Evolutionary conservation across 2,329 filamentous ascomycete species (phyloP).

Genomic region (Xylaria polymorpha): DNA sequence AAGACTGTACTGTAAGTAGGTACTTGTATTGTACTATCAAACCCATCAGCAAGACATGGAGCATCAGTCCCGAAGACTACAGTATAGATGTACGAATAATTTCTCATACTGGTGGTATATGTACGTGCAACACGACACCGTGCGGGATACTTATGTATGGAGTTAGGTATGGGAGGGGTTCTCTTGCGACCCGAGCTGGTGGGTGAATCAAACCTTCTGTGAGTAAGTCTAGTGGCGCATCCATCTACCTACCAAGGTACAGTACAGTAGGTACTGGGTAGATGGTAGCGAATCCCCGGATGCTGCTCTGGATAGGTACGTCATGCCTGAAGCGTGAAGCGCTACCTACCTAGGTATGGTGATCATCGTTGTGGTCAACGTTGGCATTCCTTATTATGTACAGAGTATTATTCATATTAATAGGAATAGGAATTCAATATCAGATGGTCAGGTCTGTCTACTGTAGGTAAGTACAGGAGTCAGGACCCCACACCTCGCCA

Average conservation of each 20-base stretch:
- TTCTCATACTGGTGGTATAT: background rate
- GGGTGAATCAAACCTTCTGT: slow-evolving; percentile 5
- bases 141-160: too few species aligned
- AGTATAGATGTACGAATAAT: slow-evolving; percentile 8
- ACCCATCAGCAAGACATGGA: slow-evolving; percentile 2
- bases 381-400: background rate
- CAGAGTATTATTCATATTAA: background rate
- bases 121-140: slow-evolving; percentile 12
- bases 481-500: slow-evolving; percentile 1
- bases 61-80: slow-evolving; percentile 1
- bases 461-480: background rate
- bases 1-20: background rate
- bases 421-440: background rate
- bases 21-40: background rate
- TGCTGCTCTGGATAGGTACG: slow-evolving; percentile 6
- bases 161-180: background rate
- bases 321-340: slow-evolving; percentile 31
- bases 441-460: background rate
- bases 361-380: slow-evolving; percentile 15
- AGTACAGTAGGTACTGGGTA: too few species aligned
- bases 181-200: slow-evolving; percentile 10
- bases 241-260: too few species aligned
- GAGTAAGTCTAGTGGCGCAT: too few species aligned
- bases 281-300: slow-evolving; percentile 9
- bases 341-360: background rate